phyloP scores from a whole-genome alignment of 352 stramenopile species.

The Phytopythium ostracodes region DNA sequence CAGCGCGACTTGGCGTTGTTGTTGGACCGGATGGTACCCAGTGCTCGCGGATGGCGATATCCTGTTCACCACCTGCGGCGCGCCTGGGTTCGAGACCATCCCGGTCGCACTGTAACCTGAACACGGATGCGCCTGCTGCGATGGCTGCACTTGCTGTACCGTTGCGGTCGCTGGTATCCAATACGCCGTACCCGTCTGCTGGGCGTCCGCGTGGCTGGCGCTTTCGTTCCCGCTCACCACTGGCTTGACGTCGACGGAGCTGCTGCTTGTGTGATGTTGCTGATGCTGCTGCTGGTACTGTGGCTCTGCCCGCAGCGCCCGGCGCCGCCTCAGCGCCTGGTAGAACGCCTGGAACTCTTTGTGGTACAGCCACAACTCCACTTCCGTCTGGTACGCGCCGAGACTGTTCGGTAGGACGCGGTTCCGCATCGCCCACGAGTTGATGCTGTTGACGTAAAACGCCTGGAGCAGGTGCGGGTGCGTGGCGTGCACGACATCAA shows the following conservation, averaged over 20 bases:
- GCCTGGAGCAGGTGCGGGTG: slow-evolving; percentile 49
- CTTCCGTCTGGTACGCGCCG: slow-evolving; percentile 41
- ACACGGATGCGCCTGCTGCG: background rate
- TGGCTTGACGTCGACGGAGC: slow-evolving; percentile 18
- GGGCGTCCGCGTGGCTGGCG: background rate
- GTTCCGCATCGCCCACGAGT: slow-evolving; percentile 61
- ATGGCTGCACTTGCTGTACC: background rate
- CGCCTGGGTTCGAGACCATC: background rate
- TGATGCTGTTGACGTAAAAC: slow-evolving; percentile 77
- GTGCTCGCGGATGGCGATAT: background rate
- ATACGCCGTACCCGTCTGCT: background rate
- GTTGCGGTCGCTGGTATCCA: background rate
- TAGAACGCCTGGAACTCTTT: slow-evolving; percentile 65
- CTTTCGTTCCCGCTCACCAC: slow-evolving; percentile 1
- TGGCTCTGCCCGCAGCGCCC: slow-evolving; percentile 2
- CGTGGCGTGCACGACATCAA: slow-evolving; percentile 47
- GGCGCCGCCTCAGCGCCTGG: slow-evolving; percentile 27
- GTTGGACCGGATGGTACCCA: background rate
- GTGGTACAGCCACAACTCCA: slow-evolving; percentile 74
- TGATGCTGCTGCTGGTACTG: slow-evolving; percentile 12
- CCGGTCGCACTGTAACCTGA: background rate
- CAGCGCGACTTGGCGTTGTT: background rate
- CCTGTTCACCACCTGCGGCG: background rate
- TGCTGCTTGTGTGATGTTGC: background rate
- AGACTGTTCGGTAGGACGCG: slow-evolving; percentile 41